Conservation (phyloP, 495 filamentous ascomycete species). For the Neurospora sp. region DNA sequence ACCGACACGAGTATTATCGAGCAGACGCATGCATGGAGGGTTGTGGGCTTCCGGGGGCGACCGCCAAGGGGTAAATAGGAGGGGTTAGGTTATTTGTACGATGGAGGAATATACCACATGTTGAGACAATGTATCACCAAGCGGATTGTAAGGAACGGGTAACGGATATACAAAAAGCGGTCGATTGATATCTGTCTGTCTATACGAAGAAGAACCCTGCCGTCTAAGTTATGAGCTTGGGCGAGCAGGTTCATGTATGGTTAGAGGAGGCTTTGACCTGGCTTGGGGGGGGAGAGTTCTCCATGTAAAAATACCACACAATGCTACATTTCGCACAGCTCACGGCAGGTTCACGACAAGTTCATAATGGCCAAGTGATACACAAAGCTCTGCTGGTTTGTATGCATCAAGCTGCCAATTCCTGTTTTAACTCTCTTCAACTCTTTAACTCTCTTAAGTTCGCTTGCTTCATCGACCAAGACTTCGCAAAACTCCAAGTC, state of each 20-base stretch:
- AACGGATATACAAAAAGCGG: background rate
- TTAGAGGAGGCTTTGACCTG: background rate
- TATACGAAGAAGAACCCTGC: background rate
- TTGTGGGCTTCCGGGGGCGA: no score
- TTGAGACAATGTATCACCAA: background rate
- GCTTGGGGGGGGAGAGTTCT: background rate
- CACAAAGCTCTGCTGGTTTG: no score
- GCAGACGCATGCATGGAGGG: background rate
- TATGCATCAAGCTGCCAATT: background rate
- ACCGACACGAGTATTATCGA: background rate
- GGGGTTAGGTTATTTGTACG: background rate
- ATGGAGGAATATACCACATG: background rate
- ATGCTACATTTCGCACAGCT: background rate
- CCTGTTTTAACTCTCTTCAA: background rate
- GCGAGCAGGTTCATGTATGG: background rate
- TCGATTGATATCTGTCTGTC: background rate
- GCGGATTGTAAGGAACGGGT: background rate
- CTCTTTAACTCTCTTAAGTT: background rate
- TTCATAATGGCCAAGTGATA: background rate
- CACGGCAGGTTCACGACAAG: background rate
- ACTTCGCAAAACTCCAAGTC: background rate
- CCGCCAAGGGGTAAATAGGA: background rate
- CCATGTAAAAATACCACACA: background rate
- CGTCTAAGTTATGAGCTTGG: background rate
- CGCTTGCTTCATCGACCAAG: background rate